Percentiles rank a stretch among this genome's conserved stretches.
Conservation (phyloP, 257 asterid genomes). For the Gynochthodes officinalis region DNA sequence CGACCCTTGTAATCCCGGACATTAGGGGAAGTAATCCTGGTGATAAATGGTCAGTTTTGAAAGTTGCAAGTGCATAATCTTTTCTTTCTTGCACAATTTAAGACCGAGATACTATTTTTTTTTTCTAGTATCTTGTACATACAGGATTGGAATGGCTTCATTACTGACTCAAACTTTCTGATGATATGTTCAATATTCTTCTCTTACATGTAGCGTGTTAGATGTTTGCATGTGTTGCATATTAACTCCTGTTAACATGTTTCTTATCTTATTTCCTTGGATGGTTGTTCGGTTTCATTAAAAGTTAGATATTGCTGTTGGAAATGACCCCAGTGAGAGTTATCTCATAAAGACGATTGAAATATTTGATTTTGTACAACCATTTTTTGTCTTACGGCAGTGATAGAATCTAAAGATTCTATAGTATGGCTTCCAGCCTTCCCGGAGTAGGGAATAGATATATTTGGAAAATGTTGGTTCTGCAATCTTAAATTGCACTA, state of each 20-base stretch:
- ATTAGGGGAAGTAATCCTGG: slow-evolving; percentile 84
- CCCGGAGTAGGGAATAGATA: not conserved
- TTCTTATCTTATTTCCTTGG: not conserved
- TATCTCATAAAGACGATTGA: not conserved
- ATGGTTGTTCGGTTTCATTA: not conserved
- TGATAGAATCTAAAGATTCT: no score
- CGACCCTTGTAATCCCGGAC: slow-evolving; percentile 91
- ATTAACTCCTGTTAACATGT: not conserved
- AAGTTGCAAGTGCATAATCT: not conserved
- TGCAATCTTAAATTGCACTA: not conserved
- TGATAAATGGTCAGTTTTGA: slow-evolving; percentile 58
- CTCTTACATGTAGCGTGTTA: not conserved
- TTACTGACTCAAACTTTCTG: no score
- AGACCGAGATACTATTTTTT: not conserved
- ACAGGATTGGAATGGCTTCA: no score
- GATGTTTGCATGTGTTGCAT: not conserved
- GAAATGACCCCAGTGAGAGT: not conserved
- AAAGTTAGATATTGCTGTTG: no score
- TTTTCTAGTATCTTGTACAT: not conserved
- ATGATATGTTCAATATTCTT: not conserved
- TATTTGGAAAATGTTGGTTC: not conserved
- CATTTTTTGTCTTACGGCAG: no score
- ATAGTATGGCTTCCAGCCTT: no score
- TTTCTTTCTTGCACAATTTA: not conserved
- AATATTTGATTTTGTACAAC: not conserved